Percentiles rank a stretch among this genome's conserved stretches.
These are phyloP conservation scores for Gossypium gossypioides DNA, from an alignment of 441 rosid species.

Conservation along the genomic window DNA sequence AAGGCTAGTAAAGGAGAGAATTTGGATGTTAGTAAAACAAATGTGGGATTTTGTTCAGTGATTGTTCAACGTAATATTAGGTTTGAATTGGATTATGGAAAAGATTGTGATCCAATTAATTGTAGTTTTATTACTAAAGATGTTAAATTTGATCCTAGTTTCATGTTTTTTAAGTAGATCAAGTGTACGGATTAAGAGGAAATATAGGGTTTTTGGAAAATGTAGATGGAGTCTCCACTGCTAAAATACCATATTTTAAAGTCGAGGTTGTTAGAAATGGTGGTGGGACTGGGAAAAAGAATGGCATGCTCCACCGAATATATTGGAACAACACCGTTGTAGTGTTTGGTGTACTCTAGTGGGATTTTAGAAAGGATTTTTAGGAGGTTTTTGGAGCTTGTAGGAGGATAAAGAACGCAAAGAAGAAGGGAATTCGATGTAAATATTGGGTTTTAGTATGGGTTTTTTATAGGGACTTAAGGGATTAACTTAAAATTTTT, in stretches of 20 bases:
- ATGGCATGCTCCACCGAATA: conserved; percentile 22
- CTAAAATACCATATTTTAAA: conserved; percentile 36
- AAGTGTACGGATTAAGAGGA: conserved; percentile 35
- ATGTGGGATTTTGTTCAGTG: conserved; percentile 36
- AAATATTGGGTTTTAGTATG: conserved; percentile 9
- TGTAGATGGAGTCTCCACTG: conserved; percentile 34
- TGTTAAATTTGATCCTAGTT: conserved; percentile 28
- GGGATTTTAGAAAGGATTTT: conserved; percentile 14
- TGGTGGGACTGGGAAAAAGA: neutral
- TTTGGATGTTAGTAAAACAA: conserved; percentile 23
- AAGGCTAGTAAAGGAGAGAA: conserved; percentile 25
- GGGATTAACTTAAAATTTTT: no score
- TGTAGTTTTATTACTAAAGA: conserved; percentile 36
- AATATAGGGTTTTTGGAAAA: conserved; percentile 32
- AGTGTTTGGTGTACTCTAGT: conserved; percentile 36
- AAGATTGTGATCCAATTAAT: conserved; percentile 26
- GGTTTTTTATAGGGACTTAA: neutral
- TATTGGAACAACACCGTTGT: conserved; percentile 38
- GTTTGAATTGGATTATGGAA: conserved; percentile 40
- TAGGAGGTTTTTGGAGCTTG: neutral
- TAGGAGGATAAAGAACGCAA: conserved; percentile 19
- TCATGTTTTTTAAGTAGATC: conserved; percentile 31
- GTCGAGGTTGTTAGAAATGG: conserved; percentile 17
- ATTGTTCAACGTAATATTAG: conserved; percentile 20
- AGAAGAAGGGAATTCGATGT: conserved; percentile 1